Conservation (phyloP, 257 asterid genomes). For the Salvia hispanica region DNA sequence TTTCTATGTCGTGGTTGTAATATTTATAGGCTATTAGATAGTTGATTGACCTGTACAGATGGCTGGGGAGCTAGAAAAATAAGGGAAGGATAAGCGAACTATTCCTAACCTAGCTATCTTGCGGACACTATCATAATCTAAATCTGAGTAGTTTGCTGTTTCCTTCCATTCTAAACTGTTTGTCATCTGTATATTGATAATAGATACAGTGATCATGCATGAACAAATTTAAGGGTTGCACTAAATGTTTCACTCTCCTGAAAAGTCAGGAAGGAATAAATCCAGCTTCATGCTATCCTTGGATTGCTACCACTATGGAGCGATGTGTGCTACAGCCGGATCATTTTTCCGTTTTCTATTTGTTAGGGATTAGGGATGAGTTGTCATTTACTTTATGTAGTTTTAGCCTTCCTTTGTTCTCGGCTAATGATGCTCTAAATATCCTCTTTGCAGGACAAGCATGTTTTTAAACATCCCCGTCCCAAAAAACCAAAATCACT, state of each 20-base stretch:
- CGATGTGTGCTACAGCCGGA: not conserved
- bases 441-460: slow-evolving; percentile 67
- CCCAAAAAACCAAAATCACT: slow-evolving; percentile 90
- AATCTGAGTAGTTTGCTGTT: slow-evolving; percentile 24
- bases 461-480: slow-evolving; percentile 79
- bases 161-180: slow-evolving; percentile 26
- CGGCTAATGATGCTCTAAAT: slow-evolving; percentile 22
- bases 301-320: too few relatives aligned
- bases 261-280: not conserved
- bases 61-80: slow-evolving; percentile 23
- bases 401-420: slow-evolving; percentile 27
- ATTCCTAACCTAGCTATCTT: slow-evolving; percentile 4
- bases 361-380: not conserved
- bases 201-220: slow-evolving; percentile 15
- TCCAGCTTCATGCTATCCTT: too few relatives aligned
- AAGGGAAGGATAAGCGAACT: not conserved
- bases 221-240: slow-evolving; percentile 10
- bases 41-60: slow-evolving; percentile 20
- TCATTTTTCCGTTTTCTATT: not conserved
- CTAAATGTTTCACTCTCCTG: not conserved
- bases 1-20: slow-evolving; percentile 14
- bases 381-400: slow-evolving; percentile 2
- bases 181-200: slow-evolving; percentile 10
- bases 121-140: not conserved
- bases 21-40: slow-evolving; percentile 20